Base-by-base conservation (phyloP, 129 eudicot species). In the Gnaphalium uliginosum region DNA sequence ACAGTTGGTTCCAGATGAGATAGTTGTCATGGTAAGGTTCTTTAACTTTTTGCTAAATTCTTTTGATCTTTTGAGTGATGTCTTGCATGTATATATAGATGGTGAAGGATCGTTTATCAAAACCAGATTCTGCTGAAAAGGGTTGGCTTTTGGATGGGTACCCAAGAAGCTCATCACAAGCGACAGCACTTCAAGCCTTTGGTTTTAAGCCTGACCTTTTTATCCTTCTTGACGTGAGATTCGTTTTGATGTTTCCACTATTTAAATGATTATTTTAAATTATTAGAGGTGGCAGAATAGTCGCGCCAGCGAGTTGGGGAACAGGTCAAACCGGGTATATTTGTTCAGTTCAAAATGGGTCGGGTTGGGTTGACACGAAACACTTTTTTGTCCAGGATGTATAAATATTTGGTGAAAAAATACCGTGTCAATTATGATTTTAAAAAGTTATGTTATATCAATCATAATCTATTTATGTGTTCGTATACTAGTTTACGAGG, bases 111-210 rank as follows among this genome's bases (percentile, higher is more conserved):
- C 69, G 23, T 65, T 30, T 65, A 6, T 65, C 43, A 5, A 23
- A 65, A 65, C 69, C 69, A 2, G 43, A 65, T 29, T 65, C 69
- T 30, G 23, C 46, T 88, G 86, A 61, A 82, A 83, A 41, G 83
- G 85, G 60, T 67, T 91, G 97, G 95, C 97, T 91, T 83, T 72
- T 91, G 74, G 97, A 91, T 77, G 97, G 95, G 71, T 91, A 88
- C 76, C 97, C 95, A 21, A 73, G 95, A 79, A 91, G 97, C 81
- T 82, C 69, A 77, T 91, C 97, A 11, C 95, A 91, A 91, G 97
- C 95, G 76, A 78, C 72, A 21, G 88, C 92, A 56, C 95, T 91
- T 68, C 79, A 85, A 76, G 85, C 69, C 17, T 83, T 78, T 21
- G 94, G 97, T 50, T 86, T 91, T 46, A 82, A 83, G 43, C 97